Conservation (phyloP, 768 basidiomycete genomes). For the Trametes gibbosa region DNA sequence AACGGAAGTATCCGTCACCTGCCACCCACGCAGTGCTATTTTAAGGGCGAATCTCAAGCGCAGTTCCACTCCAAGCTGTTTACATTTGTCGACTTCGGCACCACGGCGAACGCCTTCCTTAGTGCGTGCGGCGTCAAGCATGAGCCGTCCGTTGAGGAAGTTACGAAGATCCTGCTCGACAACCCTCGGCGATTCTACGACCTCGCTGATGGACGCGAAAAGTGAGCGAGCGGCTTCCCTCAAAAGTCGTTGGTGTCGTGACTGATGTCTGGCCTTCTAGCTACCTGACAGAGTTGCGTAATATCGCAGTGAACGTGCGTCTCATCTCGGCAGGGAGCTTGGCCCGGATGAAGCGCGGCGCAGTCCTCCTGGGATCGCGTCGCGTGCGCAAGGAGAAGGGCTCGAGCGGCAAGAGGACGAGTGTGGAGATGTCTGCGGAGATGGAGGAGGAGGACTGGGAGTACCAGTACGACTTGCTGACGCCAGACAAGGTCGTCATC, state of each 20-base stretch:
- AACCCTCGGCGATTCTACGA: slow-evolving; percentile 72
- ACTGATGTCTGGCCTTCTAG: slow-evolving; percentile 37
- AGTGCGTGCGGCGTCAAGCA: slow-evolving; percentile 83
- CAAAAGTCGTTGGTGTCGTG: not conserved
- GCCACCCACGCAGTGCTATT: slow-evolving; percentile 66
- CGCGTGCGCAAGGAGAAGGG: slow-evolving; percentile 41
- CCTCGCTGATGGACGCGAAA: slow-evolving; percentile 63
- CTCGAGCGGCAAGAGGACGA: slow-evolving; percentile 19
- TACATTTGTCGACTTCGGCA: slow-evolving; percentile 85
- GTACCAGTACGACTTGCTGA: slow-evolving; percentile 65
- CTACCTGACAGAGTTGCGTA: slow-evolving; percentile 78
- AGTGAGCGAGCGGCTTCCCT: slow-evolving; percentile 43
- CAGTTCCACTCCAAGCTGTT: slow-evolving; percentile 80
- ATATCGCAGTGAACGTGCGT: slow-evolving; percentile 73
- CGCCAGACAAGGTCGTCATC: slow-evolving; percentile 69
- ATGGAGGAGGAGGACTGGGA: slow-evolving; percentile 77
- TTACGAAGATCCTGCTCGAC: slow-evolving; percentile 64
- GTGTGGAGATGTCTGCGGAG: slow-evolving; percentile 30
- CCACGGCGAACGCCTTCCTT: slow-evolving; percentile 78
- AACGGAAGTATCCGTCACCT: slow-evolving; percentile 41
- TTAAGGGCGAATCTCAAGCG: slow-evolving; percentile 50
- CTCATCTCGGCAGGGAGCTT: slow-evolving; percentile 51
- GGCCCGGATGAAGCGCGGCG: slow-evolving; percentile 61
- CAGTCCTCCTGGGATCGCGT: slow-evolving; percentile 74
- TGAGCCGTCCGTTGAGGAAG: slow-evolving; percentile 84